Conservation (phyloP, 257 asterid species). For the Lavandula angustifolia region DNA sequence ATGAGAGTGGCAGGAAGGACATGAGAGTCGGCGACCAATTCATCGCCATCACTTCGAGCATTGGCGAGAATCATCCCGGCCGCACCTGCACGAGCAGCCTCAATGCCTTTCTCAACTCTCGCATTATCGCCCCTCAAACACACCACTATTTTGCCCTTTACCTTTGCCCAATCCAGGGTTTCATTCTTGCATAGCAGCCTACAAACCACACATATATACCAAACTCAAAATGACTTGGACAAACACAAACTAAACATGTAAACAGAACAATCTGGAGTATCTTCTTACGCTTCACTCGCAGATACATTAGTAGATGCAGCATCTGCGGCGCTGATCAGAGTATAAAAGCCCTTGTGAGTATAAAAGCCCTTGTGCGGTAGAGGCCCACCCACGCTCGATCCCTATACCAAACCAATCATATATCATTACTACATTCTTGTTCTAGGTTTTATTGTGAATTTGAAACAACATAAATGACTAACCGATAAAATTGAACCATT, state of each 20-base stretch:
- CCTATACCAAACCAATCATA: conserved; percentile 25
- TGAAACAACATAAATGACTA: not conserved
- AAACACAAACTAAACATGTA: not conserved
- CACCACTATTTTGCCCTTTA: conserved; percentile 56
- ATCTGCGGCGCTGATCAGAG: conserved; percentile 38
- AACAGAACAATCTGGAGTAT: too few relatives aligned
- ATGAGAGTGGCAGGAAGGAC: conserved; percentile 58
- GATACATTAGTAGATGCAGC: conserved; percentile 43
- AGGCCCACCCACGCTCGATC: conserved; percentile 43
- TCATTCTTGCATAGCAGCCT: conserved; percentile 46
- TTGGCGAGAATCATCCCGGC: conserved; percentile 64
- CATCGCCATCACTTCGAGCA: conserved; percentile 24
- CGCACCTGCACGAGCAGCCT: conserved; percentile 58
- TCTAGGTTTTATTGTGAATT: too few relatives aligned
- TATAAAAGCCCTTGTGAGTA: conserved; percentile 38
- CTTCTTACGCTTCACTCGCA: conserved; percentile 43
- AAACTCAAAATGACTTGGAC: too few relatives aligned
- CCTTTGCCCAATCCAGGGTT: conserved; percentile 48
- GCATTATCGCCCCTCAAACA: conserved; percentile 49
- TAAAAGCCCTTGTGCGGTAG: conserved; percentile 32
- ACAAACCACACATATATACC: not conserved
- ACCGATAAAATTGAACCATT: conserved; percentile 45
- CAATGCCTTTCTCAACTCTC: conserved; percentile 43
- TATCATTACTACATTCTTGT: too few relatives aligned
- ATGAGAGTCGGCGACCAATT: conserved; percentile 40